These are phyloP conservation scores for Hygrocybe coccinea DNA, from an alignment of 768 basidiomycete genomes.

Conservation along the genomic window DNA sequence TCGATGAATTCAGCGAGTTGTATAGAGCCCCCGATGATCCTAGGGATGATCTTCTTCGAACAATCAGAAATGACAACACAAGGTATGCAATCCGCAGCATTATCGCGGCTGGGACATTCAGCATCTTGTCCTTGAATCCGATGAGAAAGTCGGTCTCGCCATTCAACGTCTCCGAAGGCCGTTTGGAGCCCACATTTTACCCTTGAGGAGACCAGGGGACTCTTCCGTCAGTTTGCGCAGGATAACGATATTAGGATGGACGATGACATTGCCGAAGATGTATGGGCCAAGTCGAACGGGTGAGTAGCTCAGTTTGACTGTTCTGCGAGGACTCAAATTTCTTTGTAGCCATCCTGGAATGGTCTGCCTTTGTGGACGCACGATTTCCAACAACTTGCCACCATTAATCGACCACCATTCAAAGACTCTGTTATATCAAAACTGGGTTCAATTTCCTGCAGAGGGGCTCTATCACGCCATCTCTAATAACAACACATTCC, in stretches of 20 bases:
- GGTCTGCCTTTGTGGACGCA: background rate
- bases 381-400: background rate
- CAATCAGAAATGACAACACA: too few relatives aligned
- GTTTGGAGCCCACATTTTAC: too few relatives aligned
- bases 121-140: too few relatives aligned
- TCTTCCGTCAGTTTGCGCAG: background rate
- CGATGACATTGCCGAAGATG: background rate
- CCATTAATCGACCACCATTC: background rate
- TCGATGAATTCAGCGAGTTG: too few relatives aligned
- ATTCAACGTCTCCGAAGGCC: too few relatives aligned
- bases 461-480: constrained; percentile 6
- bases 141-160: too few relatives aligned
- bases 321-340: background rate
- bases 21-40: too few relatives aligned
- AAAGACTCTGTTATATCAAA: constrained; percentile 1
- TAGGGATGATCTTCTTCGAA: too few relatives aligned
- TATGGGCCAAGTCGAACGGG: constrained; percentile 3
- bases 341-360: too few relatives aligned
- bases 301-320: background rate
- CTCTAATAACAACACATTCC: constrained; percentile 6
- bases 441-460: constrained; percentile 7
- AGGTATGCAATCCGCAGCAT: too few relatives aligned
- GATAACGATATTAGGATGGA: background rate
- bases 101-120: too few relatives aligned
- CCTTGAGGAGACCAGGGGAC: background rate